Base-by-base conservation (phyloP, 192 early-diverging fungal genomes). In the Coemansia sp. region DNA sequence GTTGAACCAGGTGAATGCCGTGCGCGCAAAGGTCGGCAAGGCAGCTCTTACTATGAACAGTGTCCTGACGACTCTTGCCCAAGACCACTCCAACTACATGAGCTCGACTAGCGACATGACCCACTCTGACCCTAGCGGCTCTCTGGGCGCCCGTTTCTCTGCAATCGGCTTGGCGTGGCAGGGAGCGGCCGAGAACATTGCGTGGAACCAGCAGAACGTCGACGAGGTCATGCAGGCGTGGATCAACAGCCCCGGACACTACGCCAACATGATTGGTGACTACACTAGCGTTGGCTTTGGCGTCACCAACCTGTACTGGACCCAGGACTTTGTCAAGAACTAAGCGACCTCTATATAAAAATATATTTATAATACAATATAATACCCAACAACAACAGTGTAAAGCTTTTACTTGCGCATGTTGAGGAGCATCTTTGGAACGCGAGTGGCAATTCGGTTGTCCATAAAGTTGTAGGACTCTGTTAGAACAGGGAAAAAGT, bases 171-270 rank as follows among this genome's bases (percentile, higher is more conserved):
- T 68, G 8, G 5, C 23, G 25, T 71, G 57, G 59, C 27, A 3
- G 29, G 68, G 51, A 1, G 53, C 53, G 18, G 75, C 61, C 10
- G 79, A 81, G 51, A 81, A 79, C 77, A 65, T 81, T 41, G 79
- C 79, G n/a, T 60, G 58, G 62, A 71, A 68, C 52, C 60, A 60
- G 39, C 10, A 34, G 30, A 42, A 47, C 11, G 67, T 70, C 19
- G 18, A 40, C 11, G 34, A 47, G 22, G 79, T 70, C 14, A 68
- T 81, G 63, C 14, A 58, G 8, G 51, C 60, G 1, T 81, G 77
- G 78, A 72, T 32, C 42, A 55, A 69, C 32, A 81, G 79, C 59
- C 37, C 61, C 10, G 60, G 57, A 4, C 80, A 81, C 50, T 61
- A 65, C 3, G 70, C 48, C 3, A 81, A 80, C 42, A 75, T 81